Conservation (phyloP, 208 protist genomes). For the Leishmania aethiopica region DNA sequence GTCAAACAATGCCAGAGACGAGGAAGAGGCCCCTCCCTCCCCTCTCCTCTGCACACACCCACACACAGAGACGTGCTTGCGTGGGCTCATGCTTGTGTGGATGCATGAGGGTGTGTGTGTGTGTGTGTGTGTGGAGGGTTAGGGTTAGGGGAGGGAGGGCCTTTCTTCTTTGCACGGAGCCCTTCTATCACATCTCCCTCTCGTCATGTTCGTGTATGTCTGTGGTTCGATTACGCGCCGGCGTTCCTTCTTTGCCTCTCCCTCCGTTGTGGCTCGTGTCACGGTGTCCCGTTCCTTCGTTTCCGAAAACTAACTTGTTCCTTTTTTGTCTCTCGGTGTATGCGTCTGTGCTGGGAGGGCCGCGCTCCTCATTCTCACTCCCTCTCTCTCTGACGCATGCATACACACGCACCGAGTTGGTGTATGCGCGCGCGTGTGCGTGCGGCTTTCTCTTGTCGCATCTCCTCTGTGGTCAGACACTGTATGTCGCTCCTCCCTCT, state of each 20-base stretch:
- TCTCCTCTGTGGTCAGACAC: not conserved
- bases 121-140: not conserved
- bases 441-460: not conserved
- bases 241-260: too few species aligned
- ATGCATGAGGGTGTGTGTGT: not conserved
- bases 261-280: too few species aligned
- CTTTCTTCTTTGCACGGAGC: too few species aligned
- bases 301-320: too few species aligned
- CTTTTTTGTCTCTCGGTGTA: too few species aligned
- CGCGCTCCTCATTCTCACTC: too few species aligned
- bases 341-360: not conserved
- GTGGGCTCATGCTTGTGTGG: not conserved
- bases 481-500: not conserved
- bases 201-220: too few species aligned
- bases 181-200: too few species aligned
- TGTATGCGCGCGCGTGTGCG: not conserved
- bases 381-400: not conserved
- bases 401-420: not conserved
- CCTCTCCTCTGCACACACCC: not conserved
- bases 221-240: too few species aligned
- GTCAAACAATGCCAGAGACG: not conserved
- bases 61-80: not conserved
- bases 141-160: too few species aligned
- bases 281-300: too few species aligned
- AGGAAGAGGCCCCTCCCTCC: not conserved